phyloP scores from a whole-genome alignment of 441 rosid species.

The Pelargonium myrrhifolium region DNA sequence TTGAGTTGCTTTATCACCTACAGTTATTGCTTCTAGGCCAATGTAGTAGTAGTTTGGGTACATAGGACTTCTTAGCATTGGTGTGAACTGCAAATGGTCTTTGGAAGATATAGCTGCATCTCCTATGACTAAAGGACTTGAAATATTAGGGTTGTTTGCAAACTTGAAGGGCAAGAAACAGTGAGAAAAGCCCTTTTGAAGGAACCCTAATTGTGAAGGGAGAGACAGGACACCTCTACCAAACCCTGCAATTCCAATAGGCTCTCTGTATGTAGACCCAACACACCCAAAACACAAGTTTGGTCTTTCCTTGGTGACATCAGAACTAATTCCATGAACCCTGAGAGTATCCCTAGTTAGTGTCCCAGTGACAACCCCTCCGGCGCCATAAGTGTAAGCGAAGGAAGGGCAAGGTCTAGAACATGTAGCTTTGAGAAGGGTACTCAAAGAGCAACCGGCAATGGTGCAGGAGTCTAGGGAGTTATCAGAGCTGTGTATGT shows the following conservation, averaged over 20 bases:
- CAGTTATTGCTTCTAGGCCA: slow-evolving; percentile 52
- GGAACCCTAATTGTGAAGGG: slow-evolving; percentile 67
- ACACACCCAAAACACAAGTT: slow-evolving; percentile 62
- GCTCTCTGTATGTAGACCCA: slow-evolving; percentile 54
- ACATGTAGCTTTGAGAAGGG: slow-evolving; percentile 47
- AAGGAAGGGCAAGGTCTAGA: slow-evolving; percentile 76
- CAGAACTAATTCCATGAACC: slow-evolving; percentile 31
- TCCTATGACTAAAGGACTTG: slow-evolving; percentile 67
- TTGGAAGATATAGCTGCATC: slow-evolving; percentile 39
- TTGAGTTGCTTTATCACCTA: slow-evolving; percentile 32
- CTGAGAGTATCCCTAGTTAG: slow-evolving; percentile 56
- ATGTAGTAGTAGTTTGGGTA: slow-evolving; percentile 65
- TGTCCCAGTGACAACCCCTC: slow-evolving; percentile 49
- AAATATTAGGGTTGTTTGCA: slow-evolving; percentile 60
- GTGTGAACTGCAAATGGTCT: slow-evolving; percentile 54
- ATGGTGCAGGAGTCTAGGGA: slow-evolving; percentile 51
- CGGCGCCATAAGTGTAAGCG: slow-evolving; percentile 72
- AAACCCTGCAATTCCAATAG: slow-evolving; percentile 77
- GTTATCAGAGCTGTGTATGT: slow-evolving; percentile 68
- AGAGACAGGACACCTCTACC: slow-evolving; percentile 66
- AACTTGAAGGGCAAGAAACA: slow-evolving; percentile 78
- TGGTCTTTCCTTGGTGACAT: slow-evolving; percentile 33
- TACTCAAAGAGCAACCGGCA: slow-evolving; percentile 60
- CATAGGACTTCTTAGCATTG: slow-evolving; percentile 49
- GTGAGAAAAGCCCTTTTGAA: slow-evolving; percentile 64